Percentiles rank a stretch among this genome's conserved stretches.
Conservation (phyloP, 495 filamentous ascomycete species). For the Talaromyces proteolyticus region DNA sequence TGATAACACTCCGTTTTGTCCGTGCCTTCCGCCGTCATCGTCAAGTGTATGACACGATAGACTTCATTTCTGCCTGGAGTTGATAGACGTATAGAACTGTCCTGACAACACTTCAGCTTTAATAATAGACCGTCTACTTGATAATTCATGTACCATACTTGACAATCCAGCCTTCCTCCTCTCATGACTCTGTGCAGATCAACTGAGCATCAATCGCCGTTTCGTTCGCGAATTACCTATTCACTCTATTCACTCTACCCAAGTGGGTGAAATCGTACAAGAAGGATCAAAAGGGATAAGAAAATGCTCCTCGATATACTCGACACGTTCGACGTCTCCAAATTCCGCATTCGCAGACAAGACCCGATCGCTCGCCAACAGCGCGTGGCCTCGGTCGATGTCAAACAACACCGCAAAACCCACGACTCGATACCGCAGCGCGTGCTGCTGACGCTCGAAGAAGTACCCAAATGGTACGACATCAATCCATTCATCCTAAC, state of each 20-base stretch:
- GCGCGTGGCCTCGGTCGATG: neutral
- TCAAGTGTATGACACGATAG: too few relatives aligned
- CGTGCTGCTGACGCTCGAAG: slow-evolving; percentile 2
- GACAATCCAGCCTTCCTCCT: neutral
- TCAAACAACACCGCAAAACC: neutral
- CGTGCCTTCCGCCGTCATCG: too few relatives aligned
- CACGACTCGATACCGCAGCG: neutral
- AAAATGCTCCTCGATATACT: neutral
- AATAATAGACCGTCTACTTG: too few relatives aligned
- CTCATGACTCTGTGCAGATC: neutral
- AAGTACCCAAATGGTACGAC: slow-evolving; percentile 23
- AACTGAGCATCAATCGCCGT: too few relatives aligned
- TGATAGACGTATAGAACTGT: too few relatives aligned
- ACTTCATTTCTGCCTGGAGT: too few relatives aligned
- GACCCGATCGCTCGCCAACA: neutral
- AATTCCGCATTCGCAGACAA: neutral
- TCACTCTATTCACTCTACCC: too few relatives aligned
- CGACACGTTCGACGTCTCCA: neutral
- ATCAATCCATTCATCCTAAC: slow-evolving; percentile 29
- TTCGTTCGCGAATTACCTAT: too few relatives aligned
- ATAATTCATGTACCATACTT: neutral
- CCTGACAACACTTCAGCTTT: too few relatives aligned
- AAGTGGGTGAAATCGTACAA: too few relatives aligned
- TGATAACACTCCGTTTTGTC: too few relatives aligned
- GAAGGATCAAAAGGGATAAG: too few relatives aligned